Base-by-base conservation (phyloP, 345 rosid genomes). In the Corchorus olitorius region DNA sequence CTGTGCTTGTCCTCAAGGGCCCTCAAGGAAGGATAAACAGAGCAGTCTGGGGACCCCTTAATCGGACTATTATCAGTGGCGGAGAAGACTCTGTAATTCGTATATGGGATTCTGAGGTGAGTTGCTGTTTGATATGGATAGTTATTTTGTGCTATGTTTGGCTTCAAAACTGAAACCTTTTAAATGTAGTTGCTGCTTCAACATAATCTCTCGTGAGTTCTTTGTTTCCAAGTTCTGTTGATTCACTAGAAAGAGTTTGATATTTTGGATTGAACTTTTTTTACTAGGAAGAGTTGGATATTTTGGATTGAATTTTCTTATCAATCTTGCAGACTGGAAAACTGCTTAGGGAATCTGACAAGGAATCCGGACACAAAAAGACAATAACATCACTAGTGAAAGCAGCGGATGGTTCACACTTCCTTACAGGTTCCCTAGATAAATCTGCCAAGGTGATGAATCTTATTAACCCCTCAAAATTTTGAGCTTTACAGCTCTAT, bases 11-110 rank as follows among this genome's bases (percentile, higher is more conserved):
- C 65, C 75, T 96, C 75, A 83, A 83, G 77, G 97, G 89, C 14
- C 93, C 91, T 22, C 93, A 90, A 46, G 97, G 97, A 73, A 90
- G 93, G 85, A 92, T 93, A 15, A 92, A 89, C 55, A 86, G 98
- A 83, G 98, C 99, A 69, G 91, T 93, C 66, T 96, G 99, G 99
- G 99, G 99, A 17, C 97, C 97, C 0, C 75, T 96, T 63, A 92
- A 96, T 81, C 79, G 67, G 76, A 93, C 97, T 62, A 87, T 93
- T 65, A 90, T 96, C 43, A 93, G 97, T 80, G 89, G 82, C 56
- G 98, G 99, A 78, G 99, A 96, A 85, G 99, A 96, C 82, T 79
- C 97, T 15, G 49, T 88, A 1, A 33, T 93, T 78, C 97, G 99
- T 27, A 80, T 92, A 65, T 96, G 99, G 99, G 99, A 93, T 86